Base-by-base conservation (phyloP, 148 eudicot genomes). In the Diospyros lotus region DNA sequence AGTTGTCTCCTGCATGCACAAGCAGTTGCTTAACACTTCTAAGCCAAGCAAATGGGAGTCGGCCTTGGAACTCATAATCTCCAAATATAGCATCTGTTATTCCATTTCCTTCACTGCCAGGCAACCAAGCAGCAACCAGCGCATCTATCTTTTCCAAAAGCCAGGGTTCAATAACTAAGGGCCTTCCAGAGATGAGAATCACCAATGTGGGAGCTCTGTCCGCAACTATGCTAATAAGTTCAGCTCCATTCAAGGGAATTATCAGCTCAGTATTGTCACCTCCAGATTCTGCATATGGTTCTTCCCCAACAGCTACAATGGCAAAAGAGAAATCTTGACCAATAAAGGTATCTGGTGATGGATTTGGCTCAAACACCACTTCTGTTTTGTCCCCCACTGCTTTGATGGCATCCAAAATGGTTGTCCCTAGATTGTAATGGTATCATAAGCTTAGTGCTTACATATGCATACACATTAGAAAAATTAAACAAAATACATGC, bases 51-150 rank as follows among this genome's bases (percentile, higher is more conserved):
- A 90, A 72, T 1, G 97, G 97, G 65, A 94, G 94, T 70, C 62
- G 77, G 18, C 98, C 98, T 72, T 88, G 87, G 69, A 92, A 92
- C 43, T 83, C 91, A 73, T 78, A 82, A 77, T 92, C 98, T 74
- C 98, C 98, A 66, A 90, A 90, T 43, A 92, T 59, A 17, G 90
- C 92, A 80, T 95, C 98, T 8, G 96, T 86, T 56, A 92, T 82
- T 76, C 98, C 98, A 4, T 14, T 48, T 65, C 98, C 98, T 84
- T 95, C 97, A 43, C 84, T 90, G 62, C 98, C 98, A 69, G 98
- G 98, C 78, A 95, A 80, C 91, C 92, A 95, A 77, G 97, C 98
- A 61, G 91, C 98, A 73, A 95, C 84, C 40, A 95, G 62, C 55
- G 90, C 96, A 52, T 95, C 96, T 10, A 88, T 79, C 70, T 89